A percentile compares a stretch with the other conserved stretches of the same genome.
These are phyloP conservation scores for Pseudocercospora fuligena DNA, from an alignment of 2,329 filamentous ascomycete species.

Conservation along the genomic window DNA sequence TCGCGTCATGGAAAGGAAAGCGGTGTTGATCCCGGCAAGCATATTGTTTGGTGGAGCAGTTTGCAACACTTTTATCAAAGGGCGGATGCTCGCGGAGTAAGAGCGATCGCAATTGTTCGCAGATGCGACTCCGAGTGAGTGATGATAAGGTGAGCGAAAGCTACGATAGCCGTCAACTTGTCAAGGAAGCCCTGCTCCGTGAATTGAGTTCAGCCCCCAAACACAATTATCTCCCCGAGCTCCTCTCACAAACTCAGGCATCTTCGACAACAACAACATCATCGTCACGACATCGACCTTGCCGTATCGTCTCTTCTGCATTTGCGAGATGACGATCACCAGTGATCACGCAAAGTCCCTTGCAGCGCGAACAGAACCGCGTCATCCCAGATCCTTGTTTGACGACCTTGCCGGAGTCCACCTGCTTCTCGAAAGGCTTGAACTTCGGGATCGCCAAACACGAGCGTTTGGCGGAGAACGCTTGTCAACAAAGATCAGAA, in stretches of 20 bases:
- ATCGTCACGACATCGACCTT: not conserved
- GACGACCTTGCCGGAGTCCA: constrained; percentile 1
- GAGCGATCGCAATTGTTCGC: not conserved
- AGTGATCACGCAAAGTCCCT: not conserved
- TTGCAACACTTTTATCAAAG: not conserved
- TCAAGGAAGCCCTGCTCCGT: not conserved
- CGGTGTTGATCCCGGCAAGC: not conserved
- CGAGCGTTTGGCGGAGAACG: not conserved
- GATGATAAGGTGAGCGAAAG: not conserved
- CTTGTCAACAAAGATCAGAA: not conserved
- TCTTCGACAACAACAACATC: not conserved
- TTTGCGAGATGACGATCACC: not conserved
- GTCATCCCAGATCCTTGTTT: constrained; percentile 6
- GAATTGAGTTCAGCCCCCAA: not conserved
- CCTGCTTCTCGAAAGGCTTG: constrained; percentile 8
- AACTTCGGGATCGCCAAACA: constrained; percentile 2
- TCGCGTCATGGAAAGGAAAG: too few species aligned
- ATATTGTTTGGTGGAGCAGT: not conserved
- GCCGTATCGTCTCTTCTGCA: not conserved
- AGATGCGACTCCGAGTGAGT: not conserved
- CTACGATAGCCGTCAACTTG: not conserved
- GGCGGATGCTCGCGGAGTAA: not conserved
- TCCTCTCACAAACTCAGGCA: not conserved
- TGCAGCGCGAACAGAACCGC: constrained; percentile 5
- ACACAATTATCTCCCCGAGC: not conserved